Conservation (phyloP, 306 rosid genomes). For the Dryas octopetala region DNA sequence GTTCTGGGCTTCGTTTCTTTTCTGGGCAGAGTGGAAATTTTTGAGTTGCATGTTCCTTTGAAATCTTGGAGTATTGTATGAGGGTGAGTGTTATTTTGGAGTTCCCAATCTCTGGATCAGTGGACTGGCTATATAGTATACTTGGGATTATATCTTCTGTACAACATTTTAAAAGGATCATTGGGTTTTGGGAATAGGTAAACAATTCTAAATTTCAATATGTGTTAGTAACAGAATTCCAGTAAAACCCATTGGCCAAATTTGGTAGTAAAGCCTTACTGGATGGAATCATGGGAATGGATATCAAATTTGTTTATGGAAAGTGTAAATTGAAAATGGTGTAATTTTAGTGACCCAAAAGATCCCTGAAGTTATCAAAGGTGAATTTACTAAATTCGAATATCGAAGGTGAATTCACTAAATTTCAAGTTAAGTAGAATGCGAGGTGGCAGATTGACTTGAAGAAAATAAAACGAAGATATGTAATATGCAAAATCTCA, state of each 20-base stretch:
- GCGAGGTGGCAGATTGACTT: slow-evolving; percentile 1
- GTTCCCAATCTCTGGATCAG: neutral
- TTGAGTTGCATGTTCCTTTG: neutral
- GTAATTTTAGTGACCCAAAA: neutral
- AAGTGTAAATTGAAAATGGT: neutral
- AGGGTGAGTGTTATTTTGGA: neutral
- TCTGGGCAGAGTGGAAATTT: neutral
- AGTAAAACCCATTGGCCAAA: neutral
- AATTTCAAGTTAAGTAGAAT: slow-evolving; percentile 1
- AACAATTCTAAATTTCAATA: neutral
- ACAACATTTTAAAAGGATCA: neutral
- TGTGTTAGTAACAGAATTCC: neutral
- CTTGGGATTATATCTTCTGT: neutral
- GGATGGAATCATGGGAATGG: neutral
- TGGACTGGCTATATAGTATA: neutral
- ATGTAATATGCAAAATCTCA: neutral
- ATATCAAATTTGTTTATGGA: neutral
- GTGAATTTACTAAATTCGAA: neutral
- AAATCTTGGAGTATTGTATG: neutral
- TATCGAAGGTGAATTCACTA: neutral
- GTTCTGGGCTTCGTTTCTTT: neutral
- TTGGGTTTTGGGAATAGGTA: neutral
- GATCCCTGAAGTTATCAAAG: neutral
- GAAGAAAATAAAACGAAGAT: neutral
- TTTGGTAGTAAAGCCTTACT: neutral